phyloP scores from a whole-genome alignment of 352 stramenopile genomes.

The Aphanomyces astaci region DNA sequence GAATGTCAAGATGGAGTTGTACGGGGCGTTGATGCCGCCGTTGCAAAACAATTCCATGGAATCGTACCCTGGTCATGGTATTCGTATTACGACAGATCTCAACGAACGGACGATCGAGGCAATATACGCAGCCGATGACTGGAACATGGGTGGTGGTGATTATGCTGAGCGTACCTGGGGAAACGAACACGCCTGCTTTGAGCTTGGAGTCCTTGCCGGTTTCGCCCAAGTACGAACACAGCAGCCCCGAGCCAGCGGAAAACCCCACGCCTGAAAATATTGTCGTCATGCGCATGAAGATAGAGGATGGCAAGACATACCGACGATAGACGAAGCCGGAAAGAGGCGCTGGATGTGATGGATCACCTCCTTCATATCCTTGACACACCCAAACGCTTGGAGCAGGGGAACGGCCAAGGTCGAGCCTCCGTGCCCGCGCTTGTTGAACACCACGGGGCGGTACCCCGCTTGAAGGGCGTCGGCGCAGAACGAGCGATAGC shows the following conservation, averaged over 20 bases:
- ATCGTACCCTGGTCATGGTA: slow-evolving; percentile 59
- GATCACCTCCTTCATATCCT: slow-evolving; percentile 51
- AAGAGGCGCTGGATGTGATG: slow-evolving; percentile 38
- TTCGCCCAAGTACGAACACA: slow-evolving; percentile 69
- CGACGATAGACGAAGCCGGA: slow-evolving; percentile 43
- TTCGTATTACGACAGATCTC: no score
- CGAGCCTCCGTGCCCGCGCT: slow-evolving; percentile 64
- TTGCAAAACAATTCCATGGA: slow-evolving; percentile 62
- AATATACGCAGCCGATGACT: no score
- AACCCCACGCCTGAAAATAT: slow-evolving; percentile 40
- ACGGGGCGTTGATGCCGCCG: slow-evolving; percentile 55
- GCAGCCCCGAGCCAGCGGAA: slow-evolving; percentile 56
- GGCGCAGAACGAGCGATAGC: slow-evolving; percentile 54
- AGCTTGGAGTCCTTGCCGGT: slow-evolving; percentile 43
- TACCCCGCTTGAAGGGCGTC: slow-evolving; percentile 53
- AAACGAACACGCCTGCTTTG: slow-evolving; percentile 54
- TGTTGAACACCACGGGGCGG: slow-evolving; percentile 78
- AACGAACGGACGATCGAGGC: no score
- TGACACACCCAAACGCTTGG: slow-evolving; percentile 60
- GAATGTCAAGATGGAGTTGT: slow-evolving; percentile 73
- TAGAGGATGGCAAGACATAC: background rate
- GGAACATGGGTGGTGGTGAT: no score
- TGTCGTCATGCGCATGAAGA: background rate
- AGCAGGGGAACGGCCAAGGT: slow-evolving; percentile 53
- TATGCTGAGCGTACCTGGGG: slow-evolving; percentile 28